phyloP scores from a whole-genome alignment of 148 eudicot genomes.

The Bassia scoparia region DNA sequence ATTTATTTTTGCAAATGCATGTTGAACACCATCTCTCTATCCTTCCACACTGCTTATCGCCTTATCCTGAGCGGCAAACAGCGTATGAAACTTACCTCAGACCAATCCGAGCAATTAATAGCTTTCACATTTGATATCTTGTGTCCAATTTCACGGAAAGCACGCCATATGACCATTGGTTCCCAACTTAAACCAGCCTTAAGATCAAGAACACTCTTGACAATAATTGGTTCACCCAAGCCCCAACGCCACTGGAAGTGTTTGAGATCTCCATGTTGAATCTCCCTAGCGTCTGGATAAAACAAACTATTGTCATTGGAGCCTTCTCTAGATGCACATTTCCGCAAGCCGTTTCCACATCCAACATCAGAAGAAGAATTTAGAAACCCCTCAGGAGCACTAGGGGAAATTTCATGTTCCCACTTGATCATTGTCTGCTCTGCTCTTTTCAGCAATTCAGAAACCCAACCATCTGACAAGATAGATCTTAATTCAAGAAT shows the following conservation, averaged over 20 bases:
- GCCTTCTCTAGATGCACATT: constrained; percentile 42
- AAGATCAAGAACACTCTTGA: constrained; percentile 45
- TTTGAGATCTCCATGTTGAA: constrained; percentile 35
- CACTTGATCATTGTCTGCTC: constrained; percentile 25
- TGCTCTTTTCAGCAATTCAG: constrained; percentile 41
- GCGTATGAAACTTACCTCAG: constrained; percentile 42
- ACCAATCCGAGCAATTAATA: constrained; percentile 56
- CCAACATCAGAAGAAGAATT: constrained; percentile 22
- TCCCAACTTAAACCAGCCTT: constrained; percentile 66
- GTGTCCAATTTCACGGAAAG: constrained; percentile 45
- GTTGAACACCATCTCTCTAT: no score
- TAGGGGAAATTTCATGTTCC: constrained; percentile 9
- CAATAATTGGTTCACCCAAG: constrained; percentile 54
- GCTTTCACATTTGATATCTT: constrained; percentile 39
- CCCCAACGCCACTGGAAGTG: constrained; percentile 64
- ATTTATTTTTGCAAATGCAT: no score
- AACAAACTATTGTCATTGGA: constrained; percentile 46
- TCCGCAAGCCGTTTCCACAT: constrained; percentile 15
- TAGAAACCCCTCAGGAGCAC: constrained; percentile 24
- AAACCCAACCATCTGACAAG: constrained; percentile 31
- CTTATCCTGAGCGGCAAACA: background rate
- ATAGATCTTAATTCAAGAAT: constrained; percentile 40
- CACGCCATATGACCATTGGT: constrained; percentile 81
- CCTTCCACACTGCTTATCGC: no score
- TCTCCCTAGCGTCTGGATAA: constrained; percentile 47